A percentile compares a stretch with the other conserved stretches of the same genome.
These are phyloP conservation scores for Exophiala calicioides DNA, from an alignment of 2,329 filamentous ascomycete genomes.

Conservation along the genomic window DNA sequence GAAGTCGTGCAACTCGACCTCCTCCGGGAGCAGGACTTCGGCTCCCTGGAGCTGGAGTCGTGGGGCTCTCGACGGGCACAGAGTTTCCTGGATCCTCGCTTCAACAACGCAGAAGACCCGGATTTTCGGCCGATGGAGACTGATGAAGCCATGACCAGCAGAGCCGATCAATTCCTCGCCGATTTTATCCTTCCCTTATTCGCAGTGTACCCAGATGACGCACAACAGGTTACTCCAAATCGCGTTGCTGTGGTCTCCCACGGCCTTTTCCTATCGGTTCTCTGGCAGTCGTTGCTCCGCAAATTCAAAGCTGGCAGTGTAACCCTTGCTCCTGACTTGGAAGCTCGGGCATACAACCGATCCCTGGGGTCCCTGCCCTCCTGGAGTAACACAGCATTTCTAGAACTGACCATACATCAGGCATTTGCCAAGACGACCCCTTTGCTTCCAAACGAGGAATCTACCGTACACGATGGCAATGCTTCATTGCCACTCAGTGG, in stretches of 20 bases:
- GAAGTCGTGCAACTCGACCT: conserved; percentile 24
- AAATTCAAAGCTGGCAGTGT: conserved; percentile 55
- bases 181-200: conserved; percentile 62
- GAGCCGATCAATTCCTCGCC: conserved; percentile 68
- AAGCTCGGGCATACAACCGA: conserved; percentile 36
- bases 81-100: conserved; percentile 6
- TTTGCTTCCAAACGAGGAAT: neutral
- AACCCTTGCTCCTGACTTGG: conserved; percentile 45
- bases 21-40: conserved; percentile 45
- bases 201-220: conserved; percentile 34
- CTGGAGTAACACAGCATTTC: conserved; percentile 68
- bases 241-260: conserved; percentile 73
- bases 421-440: neutral
- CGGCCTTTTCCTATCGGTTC: conserved; percentile 72
- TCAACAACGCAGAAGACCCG: conserved; percentile 36
- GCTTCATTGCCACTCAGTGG: conserved; percentile 28
- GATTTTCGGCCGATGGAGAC: conserved; percentile 65
- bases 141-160: conserved; percentile 63
- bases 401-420: conserved; percentile 44
- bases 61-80: conserved; percentile 31
- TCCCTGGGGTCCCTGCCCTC: conserved; percentile 57
- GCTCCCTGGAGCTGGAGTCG: conserved; percentile 40
- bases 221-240: conserved; percentile 35
- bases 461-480: conserved; percentile 12
- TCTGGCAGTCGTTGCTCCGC: conserved; percentile 65